Percentiles rank a stretch among this genome's conserved stretches.
Evolutionary conservation across 2,329 filamentous ascomycete species (phyloP).

Genomic region (Diaporthe sp.): DNA sequence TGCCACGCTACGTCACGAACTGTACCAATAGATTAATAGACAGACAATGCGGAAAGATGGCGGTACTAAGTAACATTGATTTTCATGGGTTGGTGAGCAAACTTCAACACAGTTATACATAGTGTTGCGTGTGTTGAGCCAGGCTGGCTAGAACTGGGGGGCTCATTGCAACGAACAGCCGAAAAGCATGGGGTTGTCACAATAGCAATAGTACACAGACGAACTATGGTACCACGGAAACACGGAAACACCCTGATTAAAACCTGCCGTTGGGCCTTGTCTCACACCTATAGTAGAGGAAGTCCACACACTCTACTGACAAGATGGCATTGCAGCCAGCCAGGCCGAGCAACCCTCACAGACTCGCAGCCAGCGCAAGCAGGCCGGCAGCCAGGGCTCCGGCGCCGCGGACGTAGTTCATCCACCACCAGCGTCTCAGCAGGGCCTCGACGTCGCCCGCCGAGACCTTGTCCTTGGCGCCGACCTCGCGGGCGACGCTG

Average conservation of each 20-base stretch:
- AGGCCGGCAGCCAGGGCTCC: constrained; percentile 28
- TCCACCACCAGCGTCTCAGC: constrained; percentile 31
- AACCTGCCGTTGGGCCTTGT: background rate
- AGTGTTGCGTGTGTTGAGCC: background rate
- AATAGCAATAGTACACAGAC: background rate
- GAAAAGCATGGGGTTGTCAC: background rate
- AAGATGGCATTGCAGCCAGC: background rate
- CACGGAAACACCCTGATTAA: background rate
- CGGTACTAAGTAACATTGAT: background rate
- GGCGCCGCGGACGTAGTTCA: constrained; percentile 32
- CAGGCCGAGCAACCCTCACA: background rate
- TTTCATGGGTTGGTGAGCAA: background rate
- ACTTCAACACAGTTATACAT: too few species aligned
- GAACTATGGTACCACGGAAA: background rate
- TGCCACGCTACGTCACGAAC: constrained; percentile 11
- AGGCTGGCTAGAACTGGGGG: too few species aligned
- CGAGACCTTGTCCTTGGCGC: constrained; percentile 12
- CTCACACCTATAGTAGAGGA: background rate
- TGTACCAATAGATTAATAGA: constrained; percentile 30
- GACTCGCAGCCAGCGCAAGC: constrained; percentile 28
- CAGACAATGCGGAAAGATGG: constrained; percentile 18
- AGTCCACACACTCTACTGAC: too few species aligned
- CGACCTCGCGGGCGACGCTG: constrained; percentile 26
- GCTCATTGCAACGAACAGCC: background rate
- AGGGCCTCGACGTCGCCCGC: constrained; percentile 25